Evolutionary conservation across 1,284 basidiomycete genomes (phyloP).

Genomic region (Ganoderma resinaceum): DNA sequence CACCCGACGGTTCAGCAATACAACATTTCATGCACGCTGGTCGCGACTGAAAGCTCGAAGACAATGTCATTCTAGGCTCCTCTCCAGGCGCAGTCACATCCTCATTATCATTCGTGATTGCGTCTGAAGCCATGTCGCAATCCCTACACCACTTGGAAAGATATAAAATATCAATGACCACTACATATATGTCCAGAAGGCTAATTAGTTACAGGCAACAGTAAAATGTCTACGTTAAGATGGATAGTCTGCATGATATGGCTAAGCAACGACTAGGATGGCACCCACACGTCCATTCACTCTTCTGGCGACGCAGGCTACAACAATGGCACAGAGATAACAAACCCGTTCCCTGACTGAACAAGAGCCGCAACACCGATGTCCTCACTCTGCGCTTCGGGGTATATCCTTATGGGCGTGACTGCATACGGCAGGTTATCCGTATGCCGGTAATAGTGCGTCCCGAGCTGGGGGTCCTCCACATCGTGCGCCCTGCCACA

Average conservation of each 20-base stretch:
- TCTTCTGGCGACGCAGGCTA: not conserved
- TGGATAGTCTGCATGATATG: not conserved
- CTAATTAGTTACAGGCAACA: not conserved
- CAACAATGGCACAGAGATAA: not conserved
- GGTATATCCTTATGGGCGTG: not conserved
- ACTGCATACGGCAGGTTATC: not conserved
- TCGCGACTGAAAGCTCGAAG: no score
- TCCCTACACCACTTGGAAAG: not conserved
- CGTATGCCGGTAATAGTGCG: conserved; percentile 9
- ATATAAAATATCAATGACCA: no score
- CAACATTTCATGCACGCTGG: not conserved
- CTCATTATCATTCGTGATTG: not conserved
- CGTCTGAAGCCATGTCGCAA: not conserved
- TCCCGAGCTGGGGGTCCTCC: not conserved
- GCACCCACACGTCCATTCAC: not conserved
- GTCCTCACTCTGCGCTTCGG: not conserved
- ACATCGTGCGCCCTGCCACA: not conserved
- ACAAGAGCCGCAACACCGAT: not conserved
- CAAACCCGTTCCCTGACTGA: not conserved
- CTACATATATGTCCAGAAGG: no score
- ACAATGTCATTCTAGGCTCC: not conserved
- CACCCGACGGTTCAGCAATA: conserved; percentile 6
- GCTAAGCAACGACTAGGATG: not conserved
- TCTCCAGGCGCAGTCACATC: not conserved
- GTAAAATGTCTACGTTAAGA: not conserved